phyloP scores from a whole-genome alignment of 208 protist genomes.

The Acanthamoeba triangularis region DNA sequence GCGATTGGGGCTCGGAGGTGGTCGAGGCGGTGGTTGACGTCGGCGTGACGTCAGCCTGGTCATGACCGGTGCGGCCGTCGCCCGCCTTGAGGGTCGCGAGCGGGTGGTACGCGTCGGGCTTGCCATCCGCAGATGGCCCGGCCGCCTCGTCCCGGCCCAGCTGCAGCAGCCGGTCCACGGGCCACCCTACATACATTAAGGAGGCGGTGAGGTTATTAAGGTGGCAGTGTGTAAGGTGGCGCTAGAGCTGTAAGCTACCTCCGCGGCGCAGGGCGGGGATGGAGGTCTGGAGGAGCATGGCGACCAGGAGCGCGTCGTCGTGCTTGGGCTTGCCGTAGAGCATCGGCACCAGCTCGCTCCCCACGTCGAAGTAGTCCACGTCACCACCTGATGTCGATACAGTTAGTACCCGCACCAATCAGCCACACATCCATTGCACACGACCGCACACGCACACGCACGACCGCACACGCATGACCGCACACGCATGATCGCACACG shows the following conservation, averaged over 20 bases:
- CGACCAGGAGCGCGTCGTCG: conserved; percentile 3
- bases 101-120: neutral
- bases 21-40: neutral
- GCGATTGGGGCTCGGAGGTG: neutral
- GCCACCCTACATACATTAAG: neutral
- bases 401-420: neutral
- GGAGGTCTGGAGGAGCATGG: conserved; percentile 23
- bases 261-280: conserved; percentile 2
- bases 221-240: neutral
- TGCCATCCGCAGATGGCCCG: neutral
- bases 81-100: neutral
- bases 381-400: neutral
- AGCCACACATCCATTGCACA: too few relatives aligned
- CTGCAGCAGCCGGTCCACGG: neutral
- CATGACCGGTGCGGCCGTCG: too few relatives aligned
- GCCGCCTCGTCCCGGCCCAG: neutral
- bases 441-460: too few relatives aligned
- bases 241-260: neutral
- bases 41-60: neutral
- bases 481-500: too few relatives aligned
- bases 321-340: conserved; percentile 13
- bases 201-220: neutral
- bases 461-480: too few relatives aligned
- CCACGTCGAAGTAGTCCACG: conserved; percentile 17
- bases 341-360: conserved; percentile 11